phyloP scores from a whole-genome alignment of 768 basidiomycete genomes.

The Naematelia aurantialba region DNA sequence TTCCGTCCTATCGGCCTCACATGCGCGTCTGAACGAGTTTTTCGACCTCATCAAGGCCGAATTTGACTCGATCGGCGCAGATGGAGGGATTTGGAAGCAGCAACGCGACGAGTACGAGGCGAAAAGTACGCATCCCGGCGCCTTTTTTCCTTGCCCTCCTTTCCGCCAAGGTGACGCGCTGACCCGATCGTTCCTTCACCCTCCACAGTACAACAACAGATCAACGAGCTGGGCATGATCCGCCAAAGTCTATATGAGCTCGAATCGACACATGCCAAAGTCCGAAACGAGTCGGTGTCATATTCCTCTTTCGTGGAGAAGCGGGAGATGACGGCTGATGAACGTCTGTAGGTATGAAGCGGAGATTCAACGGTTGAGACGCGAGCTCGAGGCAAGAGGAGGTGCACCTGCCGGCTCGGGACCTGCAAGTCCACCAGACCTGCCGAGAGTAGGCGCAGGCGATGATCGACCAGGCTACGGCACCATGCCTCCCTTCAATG shows the following conservation, averaged over 20 bases:
- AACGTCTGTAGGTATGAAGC: constrained; percentile 62
- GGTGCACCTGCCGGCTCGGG: constrained; percentile 15
- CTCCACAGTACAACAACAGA: constrained; percentile 57
- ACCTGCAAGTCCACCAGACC: constrained; percentile 30
- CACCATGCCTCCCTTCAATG: constrained; percentile 49
- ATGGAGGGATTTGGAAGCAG: constrained; percentile 63
- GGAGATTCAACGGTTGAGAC: constrained; percentile 68
- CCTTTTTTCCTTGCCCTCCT: neutral
- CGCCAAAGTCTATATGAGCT: constrained; percentile 87
- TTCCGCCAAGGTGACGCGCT: neutral
- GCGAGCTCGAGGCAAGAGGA: constrained; percentile 59
- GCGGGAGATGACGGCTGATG: neutral
- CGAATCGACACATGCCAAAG: constrained; percentile 79
- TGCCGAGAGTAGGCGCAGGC: constrained; percentile 29
- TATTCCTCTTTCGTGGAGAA: neutral
- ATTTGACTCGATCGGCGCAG: constrained; percentile 70
- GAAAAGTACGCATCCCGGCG: constrained; percentile 62
- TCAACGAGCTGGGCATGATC: constrained; percentile 85
- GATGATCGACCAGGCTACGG: constrained; percentile 34
- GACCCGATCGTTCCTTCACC: neutral
- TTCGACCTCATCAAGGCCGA: constrained; percentile 79
- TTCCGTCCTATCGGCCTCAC: constrained; percentile 9
- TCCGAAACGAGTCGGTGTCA: constrained; percentile 60
- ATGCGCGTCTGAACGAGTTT: constrained; percentile 63
- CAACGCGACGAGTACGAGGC: constrained; percentile 87